Conservation (phyloP, 139 green algal genomes). For the Zygnema circumcarinatum region DNA sequence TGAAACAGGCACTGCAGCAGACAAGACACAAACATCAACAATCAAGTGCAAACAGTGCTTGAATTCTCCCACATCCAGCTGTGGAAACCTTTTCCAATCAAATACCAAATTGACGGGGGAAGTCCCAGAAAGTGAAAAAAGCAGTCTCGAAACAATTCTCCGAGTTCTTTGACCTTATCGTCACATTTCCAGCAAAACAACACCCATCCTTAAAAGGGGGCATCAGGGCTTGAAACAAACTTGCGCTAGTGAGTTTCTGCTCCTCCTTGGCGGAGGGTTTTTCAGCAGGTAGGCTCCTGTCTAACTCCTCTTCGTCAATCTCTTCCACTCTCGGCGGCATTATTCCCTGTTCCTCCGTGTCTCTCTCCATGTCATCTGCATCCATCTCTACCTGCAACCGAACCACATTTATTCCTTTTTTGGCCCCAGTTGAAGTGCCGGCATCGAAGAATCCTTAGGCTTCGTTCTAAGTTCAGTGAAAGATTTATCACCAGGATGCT, state of each 20-base stretch:
- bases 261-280: too few relatives aligned
- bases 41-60: constrained; percentile 4
- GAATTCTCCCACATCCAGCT: background rate
- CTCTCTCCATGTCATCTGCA: constrained; percentile 7
- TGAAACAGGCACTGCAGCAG: background rate
- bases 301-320: background rate
- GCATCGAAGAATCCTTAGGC: too few relatives aligned
- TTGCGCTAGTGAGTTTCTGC: too few relatives aligned
- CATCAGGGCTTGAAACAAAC: background rate
- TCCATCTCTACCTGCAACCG: constrained; percentile 20
- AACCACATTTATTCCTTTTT: too few relatives aligned
- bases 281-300: too few relatives aligned
- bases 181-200: background rate
- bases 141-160: too few relatives aligned
- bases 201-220: background rate
- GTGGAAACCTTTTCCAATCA: background rate
- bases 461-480: too few relatives aligned
- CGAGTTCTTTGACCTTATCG: too few relatives aligned
- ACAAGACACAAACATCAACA: background rate
- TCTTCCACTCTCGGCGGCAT: background rate
- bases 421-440: too few relatives aligned
- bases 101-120: too few relatives aligned
- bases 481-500: too few relatives aligned
- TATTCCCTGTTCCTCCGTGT: background rate
- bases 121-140: too few relatives aligned